These are phyloP conservation scores for Stagonosporopsis chrysanthemi DNA, from an alignment of 2,329 filamentous ascomycete species.

Conservation along the genomic window DNA sequence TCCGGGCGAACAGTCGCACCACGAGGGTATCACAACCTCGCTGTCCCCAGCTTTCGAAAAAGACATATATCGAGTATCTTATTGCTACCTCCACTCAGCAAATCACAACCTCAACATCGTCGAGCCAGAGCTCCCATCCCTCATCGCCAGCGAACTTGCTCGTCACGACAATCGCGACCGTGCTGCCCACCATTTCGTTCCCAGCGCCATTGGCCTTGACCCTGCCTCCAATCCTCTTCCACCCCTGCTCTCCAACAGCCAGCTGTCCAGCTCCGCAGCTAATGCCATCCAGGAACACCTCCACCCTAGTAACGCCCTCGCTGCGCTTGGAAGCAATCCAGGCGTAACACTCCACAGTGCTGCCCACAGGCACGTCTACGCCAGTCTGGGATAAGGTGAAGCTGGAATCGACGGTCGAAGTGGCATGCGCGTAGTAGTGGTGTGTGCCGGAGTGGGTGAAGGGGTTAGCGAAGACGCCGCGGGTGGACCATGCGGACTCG, in stretches of 20 bases:
- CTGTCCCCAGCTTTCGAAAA: not conserved
- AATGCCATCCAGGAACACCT: constrained; percentile 10
- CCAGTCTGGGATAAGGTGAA: constrained; percentile 9
- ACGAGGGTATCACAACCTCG: not conserved
- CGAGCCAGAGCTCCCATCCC: constrained; percentile 13
- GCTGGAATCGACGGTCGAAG: not conserved
- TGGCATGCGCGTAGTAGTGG: constrained; percentile 6
- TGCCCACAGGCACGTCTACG: not conserved
- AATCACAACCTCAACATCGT: constrained; percentile 3
- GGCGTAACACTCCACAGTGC: constrained; percentile 1
- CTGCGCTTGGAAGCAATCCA: constrained; percentile 6
- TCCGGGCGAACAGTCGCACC: not conserved
- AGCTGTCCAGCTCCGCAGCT: constrained; percentile 5
- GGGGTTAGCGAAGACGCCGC: not conserved
- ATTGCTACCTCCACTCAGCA: not conserved
- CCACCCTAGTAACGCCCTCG: not conserved
- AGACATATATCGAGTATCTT: not conserved
- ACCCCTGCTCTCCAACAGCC: not conserved
- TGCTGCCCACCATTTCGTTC: constrained; percentile 1
- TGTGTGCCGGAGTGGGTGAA: not conserved
- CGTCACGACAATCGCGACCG: constrained; percentile 10
- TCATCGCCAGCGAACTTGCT: constrained; percentile 8
- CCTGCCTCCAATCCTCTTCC: not conserved
- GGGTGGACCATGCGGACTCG: constrained; percentile 3
- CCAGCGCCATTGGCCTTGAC: not conserved